These are phyloP conservation scores for Pythium vanterpoolii DNA, from an alignment of 352 stramenopile species.

Conservation along the genomic window DNA sequence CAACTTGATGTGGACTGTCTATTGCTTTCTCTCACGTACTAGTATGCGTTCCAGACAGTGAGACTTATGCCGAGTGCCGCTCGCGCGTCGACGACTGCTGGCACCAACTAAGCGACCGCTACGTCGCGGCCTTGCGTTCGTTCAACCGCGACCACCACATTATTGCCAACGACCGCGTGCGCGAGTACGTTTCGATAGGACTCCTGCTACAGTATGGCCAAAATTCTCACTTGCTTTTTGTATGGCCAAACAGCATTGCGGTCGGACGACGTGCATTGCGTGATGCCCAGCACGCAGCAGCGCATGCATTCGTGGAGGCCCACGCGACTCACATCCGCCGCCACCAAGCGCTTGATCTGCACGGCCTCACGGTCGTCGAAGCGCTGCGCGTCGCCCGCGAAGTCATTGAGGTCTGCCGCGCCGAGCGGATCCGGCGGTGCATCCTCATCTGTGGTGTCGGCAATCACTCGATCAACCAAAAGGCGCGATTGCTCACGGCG, in stretches of 20 bases:
- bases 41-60: constrained; percentile 15
- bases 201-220: background rate
- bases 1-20: background rate
- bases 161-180: constrained; percentile 47
- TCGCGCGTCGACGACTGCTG: constrained; percentile 50
- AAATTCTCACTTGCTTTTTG: background rate
- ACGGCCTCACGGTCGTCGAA: constrained; percentile 68
- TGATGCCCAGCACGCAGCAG: constrained; percentile 59
- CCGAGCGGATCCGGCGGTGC: constrained; percentile 56
- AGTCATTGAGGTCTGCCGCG: constrained; percentile 54
- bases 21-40: background rate
- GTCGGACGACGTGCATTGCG: constrained; percentile 44
- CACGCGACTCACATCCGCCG: constrained; percentile 51
- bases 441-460: constrained; percentile 61
- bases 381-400: constrained; percentile 53
- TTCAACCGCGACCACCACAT: constrained; percentile 56
- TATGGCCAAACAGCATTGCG: constrained; percentile 34
- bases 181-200: constrained; percentile 38
- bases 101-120: constrained; percentile 54
- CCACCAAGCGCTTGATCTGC: constrained; percentile 56
- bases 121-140: constrained; percentile 49
- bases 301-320: constrained; percentile 53
- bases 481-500: constrained; percentile 53
- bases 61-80: constrained; percentile 50
- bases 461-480: constrained; percentile 66